Percentiles rank a stretch among this genome's conserved stretches.
Evolutionary conservation across 2,329 filamentous ascomycete genomes (phyloP).

Genomic region (Clonostachys byssicola): DNA sequence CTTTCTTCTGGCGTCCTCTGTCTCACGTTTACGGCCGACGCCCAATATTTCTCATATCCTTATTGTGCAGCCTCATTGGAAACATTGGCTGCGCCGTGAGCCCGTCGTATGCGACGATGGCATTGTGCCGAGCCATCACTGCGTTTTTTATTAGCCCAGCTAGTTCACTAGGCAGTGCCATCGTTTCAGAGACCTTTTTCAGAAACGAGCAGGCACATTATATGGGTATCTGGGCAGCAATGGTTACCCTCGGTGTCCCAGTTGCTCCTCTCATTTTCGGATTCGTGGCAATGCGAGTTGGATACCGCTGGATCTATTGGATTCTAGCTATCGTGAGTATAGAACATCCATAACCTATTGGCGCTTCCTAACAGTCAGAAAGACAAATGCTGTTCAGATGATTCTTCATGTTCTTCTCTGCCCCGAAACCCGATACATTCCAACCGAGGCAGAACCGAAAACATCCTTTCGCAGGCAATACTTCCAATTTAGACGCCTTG

Average conservation of each 20-base stretch:
- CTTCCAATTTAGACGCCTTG: constrained; percentile 7
- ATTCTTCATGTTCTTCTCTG: constrained; percentile 9
- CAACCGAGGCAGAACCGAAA: neutral
- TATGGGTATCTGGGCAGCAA: constrained; percentile 12
- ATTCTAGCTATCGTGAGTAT: neutral
- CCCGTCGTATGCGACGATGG: constrained; percentile 40
- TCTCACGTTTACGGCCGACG: constrained; percentile 28
- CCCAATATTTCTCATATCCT: constrained; percentile 45
- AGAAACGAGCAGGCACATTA: constrained; percentile 6
- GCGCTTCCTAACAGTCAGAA: neutral
- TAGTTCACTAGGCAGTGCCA: constrained; percentile 13
- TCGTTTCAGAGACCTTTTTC: constrained; percentile 5
- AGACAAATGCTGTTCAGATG: constrained; percentile 11
- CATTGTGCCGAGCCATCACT: constrained; percentile 40
- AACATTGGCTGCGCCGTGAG: constrained; percentile 49
- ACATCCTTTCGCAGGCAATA: neutral
- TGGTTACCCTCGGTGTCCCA: constrained; percentile 12
- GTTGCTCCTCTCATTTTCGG: constrained; percentile 31
- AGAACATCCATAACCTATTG: neutral
- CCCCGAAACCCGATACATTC: constrained; percentile 9
- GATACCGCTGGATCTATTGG: too few species aligned
- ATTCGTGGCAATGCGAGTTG: too few species aligned
- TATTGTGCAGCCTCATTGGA: constrained; percentile 36
- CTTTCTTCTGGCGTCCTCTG: constrained; percentile 53
- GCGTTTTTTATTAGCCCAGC: constrained; percentile 52